These are phyloP conservation scores for Boletus pseudo-olivaceus DNA, from an alignment of 768 basidiomycete genomes.

Conservation along the genomic window DNA sequence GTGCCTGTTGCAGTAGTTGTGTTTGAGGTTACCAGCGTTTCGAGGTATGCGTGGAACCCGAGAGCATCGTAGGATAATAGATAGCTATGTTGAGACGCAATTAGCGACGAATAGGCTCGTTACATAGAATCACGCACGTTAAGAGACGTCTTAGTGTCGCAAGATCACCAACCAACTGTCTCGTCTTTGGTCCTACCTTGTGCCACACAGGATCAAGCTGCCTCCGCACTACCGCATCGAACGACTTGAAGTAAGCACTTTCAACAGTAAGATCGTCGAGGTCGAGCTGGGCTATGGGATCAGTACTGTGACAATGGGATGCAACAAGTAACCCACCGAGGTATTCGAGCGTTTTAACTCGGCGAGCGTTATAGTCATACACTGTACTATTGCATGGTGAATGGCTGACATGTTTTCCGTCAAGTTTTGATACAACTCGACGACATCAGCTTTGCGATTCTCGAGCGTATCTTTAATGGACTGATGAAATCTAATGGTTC, in stretches of 20 bases:
- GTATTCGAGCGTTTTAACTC: constrained; percentile 89
- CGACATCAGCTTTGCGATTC: constrained; percentile 81
- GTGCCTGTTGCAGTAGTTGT: constrained; percentile 47
- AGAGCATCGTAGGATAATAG: constrained; percentile 88
- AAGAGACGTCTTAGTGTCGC: constrained; percentile 80
- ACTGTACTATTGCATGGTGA: constrained; percentile 87
- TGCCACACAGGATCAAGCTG: constrained; percentile 97
- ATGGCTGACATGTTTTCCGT: constrained; percentile 89
- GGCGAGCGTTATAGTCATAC: constrained; percentile 85
- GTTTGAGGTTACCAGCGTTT: constrained; percentile 74
- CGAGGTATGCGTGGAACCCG: constrained; percentile 87
- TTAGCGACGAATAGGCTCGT: background rate
- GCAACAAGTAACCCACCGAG: constrained; percentile 37
- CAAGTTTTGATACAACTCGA: constrained; percentile 86
- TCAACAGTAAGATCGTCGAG: constrained; percentile 91
- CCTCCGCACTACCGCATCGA: constrained; percentile 81
- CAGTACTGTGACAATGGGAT: background rate
- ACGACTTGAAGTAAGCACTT: constrained; percentile 91
- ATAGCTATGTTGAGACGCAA: constrained; percentile 36
- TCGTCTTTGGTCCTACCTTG: constrained; percentile 89
- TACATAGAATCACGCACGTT: constrained; percentile 45
- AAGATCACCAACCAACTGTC: constrained; percentile 86
- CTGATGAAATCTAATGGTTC: constrained; percentile 73
- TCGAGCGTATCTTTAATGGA: constrained; percentile 80
- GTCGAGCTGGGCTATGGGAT: constrained; percentile 61